phyloP scores from a whole-genome alignment of 106 monocot genomes.

The Apostasia shenzhenica region DNA sequence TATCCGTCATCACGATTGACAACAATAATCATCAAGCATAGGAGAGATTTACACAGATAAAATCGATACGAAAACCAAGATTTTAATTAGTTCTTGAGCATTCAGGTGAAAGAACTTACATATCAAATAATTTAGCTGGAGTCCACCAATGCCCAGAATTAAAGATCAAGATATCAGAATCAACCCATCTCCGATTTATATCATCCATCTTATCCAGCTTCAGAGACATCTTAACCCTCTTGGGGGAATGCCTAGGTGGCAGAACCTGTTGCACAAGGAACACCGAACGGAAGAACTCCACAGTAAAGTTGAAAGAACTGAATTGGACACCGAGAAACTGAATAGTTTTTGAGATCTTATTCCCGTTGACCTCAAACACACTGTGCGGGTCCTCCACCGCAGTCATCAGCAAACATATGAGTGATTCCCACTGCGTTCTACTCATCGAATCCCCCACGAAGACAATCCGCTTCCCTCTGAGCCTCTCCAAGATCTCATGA shows the following conservation, averaged over 20 bases:
- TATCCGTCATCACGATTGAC: too few relatives aligned
- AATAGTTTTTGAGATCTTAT: slow-evolving; percentile 81
- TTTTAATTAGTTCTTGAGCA: neutral
- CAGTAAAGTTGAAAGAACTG: slow-evolving; percentile 55
- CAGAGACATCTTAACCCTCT: slow-evolving; percentile 47
- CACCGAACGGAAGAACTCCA: slow-evolving; percentile 85
- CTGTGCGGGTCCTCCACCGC: slow-evolving; percentile 53
- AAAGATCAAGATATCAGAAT: slow-evolving; percentile 84
- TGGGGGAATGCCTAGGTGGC: slow-evolving; percentile 46
- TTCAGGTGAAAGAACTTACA: slow-evolving; percentile 44
- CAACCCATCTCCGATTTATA: slow-evolving; percentile 59
- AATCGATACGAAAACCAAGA: neutral
- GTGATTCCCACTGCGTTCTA: slow-evolving; percentile 95
- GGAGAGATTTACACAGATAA: neutral
- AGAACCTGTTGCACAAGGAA: slow-evolving; percentile 67
- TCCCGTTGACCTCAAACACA: slow-evolving; percentile 87
- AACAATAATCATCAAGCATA: neutral
- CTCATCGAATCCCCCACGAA: slow-evolving; percentile 99
- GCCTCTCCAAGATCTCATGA: slow-evolving; percentile 29
- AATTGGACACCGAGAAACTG: slow-evolving; percentile 75
- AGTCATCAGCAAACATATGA: slow-evolving; percentile 93
- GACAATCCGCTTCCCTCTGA: slow-evolving; percentile 73
- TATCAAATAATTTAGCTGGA: slow-evolving; percentile 75
- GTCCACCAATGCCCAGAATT: slow-evolving; percentile 99
- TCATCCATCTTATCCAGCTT: slow-evolving; percentile 84